Percentiles rank a stretch among this genome's conserved stretches.
Conservation (phyloP, 306 rosid genomes). For the Aeschynomene evenia region DNA sequence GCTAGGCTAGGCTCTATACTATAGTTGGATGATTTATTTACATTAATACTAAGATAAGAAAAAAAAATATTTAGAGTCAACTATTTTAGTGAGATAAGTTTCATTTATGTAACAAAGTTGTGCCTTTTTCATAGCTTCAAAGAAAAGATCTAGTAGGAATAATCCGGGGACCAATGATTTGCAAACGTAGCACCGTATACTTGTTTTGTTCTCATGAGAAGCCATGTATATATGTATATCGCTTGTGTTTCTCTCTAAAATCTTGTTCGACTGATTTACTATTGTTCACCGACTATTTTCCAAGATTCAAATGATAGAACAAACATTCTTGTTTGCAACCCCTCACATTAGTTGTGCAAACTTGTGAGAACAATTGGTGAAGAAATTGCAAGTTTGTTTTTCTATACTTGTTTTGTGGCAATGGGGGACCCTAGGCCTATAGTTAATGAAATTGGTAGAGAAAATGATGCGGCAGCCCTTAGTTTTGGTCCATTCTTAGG, state of each 20-base stretch:
- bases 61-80: too few species aligned
- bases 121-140: slow-evolving; percentile 13
- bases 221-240: not conserved
- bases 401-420: not conserved
- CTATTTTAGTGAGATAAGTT: slow-evolving; percentile 12
- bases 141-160: too few species aligned
- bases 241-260: slow-evolving; percentile 12
- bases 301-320: too few species aligned
- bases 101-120: not conserved
- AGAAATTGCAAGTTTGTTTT: not conserved
- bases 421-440: slow-evolving; percentile 28
- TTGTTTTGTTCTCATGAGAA: slow-evolving; percentile 22
- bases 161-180: slow-evolving; percentile 21
- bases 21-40: too few species aligned
- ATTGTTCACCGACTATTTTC: too few species aligned
- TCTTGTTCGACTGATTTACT: not conserved
- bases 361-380: not conserved
- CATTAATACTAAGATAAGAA: too few species aligned
- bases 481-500: not conserved
- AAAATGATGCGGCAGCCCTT: not conserved
- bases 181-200: slow-evolving; percentile 12
- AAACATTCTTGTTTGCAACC: too few species aligned
- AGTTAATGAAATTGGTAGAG: not conserved
- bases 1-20: too few species aligned
- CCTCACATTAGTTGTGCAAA: slow-evolving; percentile 1